Base-by-base conservation (phyloP, 805 yeast genomes). In the Cyberlindnera petersonii region DNA sequence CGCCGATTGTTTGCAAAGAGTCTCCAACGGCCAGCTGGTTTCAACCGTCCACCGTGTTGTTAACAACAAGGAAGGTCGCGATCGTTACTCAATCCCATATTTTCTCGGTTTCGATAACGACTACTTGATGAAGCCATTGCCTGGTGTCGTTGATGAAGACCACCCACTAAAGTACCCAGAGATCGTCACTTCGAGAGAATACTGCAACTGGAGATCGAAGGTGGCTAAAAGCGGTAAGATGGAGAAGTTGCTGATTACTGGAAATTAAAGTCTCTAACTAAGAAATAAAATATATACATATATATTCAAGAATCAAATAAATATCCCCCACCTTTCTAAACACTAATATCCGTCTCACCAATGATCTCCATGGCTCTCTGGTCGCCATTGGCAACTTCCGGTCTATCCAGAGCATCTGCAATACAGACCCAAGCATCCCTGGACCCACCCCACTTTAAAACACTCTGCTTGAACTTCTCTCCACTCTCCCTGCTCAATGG, bases 381-480 rank as follows among this genome's bases (percentile, higher is more conserved):
- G 43, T 83, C 95, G 5, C 96, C 96, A 19, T 66, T 63, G 4
- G 67, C 66, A 31, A 88, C 62, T 32, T 68, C 73, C 1, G 78
- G 77, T 22, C 74, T 69, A 36, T 80, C 87, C 36, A 93, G 65
- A 3, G 84, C 88, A 41, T 83, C 84, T 1, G 94, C 85, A 14
- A 93, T 65, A 55, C 95, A 81, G 16, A 68, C 66, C 95, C 96
- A 87, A 0, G 98, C 94, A 53, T 86, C 88, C 43, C 77, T 72
- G 3, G 94, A 76, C 0, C 98, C 98, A 17, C 98, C 98, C 96
- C 96, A 91, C 53, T 75, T 76, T 43, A 93, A 65, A 0, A 93
- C 81, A 42, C 77, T 72, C 22, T 77, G 64, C 48, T 74, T 77
- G 58, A 87, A 86, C 49, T 74, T 74, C 40, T 78, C 82, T 15